Evolutionary conservation across 2,329 filamentous ascomycete genomes (phyloP).

Genomic region (Coniochaeta hoffmannii): DNA sequence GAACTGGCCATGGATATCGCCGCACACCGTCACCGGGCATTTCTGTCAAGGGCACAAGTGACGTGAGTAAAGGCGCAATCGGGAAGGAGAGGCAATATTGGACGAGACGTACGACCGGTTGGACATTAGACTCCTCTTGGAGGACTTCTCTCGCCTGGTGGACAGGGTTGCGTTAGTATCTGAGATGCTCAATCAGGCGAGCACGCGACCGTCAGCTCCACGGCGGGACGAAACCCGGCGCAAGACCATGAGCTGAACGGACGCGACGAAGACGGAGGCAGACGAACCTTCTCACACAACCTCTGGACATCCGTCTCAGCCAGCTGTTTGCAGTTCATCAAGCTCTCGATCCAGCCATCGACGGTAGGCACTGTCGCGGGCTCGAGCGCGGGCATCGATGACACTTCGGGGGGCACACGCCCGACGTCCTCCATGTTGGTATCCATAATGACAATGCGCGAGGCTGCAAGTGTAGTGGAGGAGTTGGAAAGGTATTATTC

Average conservation of each 20-base stretch:
- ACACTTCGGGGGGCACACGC: conserved; percentile 73
- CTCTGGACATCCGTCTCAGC: conserved; percentile 90
- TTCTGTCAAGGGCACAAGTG: conserved; percentile 48
- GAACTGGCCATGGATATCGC: conserved; percentile 98
- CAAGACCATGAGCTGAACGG: neutral
- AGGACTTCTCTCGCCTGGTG: conserved; percentile 84
- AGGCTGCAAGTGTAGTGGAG: neutral
- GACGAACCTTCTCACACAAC: conserved; percentile 88
- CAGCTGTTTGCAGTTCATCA: conserved; percentile 99
- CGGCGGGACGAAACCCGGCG: neutral
- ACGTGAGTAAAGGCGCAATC: conserved; percentile 17
- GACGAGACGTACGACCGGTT: conserved; percentile 73
- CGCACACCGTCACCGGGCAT: conserved; percentile 97
- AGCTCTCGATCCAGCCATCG: conserved; percentile 96
- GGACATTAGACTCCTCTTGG: conserved; percentile 96
- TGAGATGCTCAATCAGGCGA: neutral
- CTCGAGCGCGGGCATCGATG: conserved; percentile 61
- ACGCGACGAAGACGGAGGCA: neutral
- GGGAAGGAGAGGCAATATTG: neutral
- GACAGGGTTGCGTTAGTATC: neutral
- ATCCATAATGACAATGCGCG: conserved; percentile 56
- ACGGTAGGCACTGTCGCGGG: conserved; percentile 85
- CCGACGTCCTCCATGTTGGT: conserved; percentile 99
- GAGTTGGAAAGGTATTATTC: neutral
- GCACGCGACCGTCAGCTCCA: neutral